Base-by-base conservation (phyloP, 345 rosid genomes). In the Jatropha curcas region DNA sequence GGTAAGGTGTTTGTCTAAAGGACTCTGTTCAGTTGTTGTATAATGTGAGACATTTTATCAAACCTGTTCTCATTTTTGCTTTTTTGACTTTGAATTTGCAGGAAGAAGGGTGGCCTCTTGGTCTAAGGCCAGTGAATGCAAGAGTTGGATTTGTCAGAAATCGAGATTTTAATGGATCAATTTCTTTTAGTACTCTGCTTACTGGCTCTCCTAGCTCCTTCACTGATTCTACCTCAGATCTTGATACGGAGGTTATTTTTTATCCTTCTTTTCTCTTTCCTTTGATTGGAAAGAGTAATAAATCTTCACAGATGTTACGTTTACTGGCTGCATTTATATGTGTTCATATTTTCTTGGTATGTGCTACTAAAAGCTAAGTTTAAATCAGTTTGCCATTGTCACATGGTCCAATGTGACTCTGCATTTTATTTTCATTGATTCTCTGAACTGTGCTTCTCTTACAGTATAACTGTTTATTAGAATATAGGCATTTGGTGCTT, bases 61-160 rank as follows among this genome's bases (percentile, higher is more conserved):
- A 63, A 39, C 22, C 67, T 22, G 28, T 22, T 17, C 19, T 1
- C 33, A 2, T 4, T 63, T 4, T 1, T 7, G 13, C 0, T 31
- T 43, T 7, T 39, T 8, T 27, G 11, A 45, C 11, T 43, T 25
- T 39, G 5, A 57, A 9, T 17, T 31, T 76, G 74, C 84, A 90
- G 90, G 94, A 88, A 65, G 89, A 87, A 66, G 98, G 96, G 41
- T 93, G 98, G 98, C 98, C 98, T 16, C 86, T 90, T 69, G 94
- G 96, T 53, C 74, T 93, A 28, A 82, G 87, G 53, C 94, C 91
- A 45, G 77, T 89, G 63, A 93, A 84, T 84, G 90, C 90, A 69
- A 87, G 94, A 82, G 84, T 87, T 59, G 92, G 90, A 82, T 81
- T 88, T 74, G 82, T 74, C 60, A 86, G 86, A 80, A 85, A 78